phyloP scores from a whole-genome alignment of 768 basidiomycete species.

The Boletellus ananas region DNA sequence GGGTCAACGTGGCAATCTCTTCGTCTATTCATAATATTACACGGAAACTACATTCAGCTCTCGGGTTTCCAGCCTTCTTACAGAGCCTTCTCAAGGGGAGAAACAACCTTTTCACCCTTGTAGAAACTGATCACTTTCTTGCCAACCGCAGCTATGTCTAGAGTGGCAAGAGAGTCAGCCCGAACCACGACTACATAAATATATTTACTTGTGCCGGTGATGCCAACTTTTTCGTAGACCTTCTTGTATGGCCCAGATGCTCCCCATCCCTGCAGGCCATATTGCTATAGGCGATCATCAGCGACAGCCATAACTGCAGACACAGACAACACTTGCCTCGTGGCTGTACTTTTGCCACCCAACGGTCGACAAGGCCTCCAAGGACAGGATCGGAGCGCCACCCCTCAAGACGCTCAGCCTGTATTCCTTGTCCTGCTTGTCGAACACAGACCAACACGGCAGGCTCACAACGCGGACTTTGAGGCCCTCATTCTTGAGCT shows the following conservation, averaged over 20 bases:
- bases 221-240: constrained; percentile 88
- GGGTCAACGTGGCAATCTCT: background rate
- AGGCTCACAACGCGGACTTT: constrained; percentile 82
- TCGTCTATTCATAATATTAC: constrained; percentile 13
- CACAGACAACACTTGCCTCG: constrained; percentile 44
- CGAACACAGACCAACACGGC: constrained; percentile 88
- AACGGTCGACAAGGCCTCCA: constrained; percentile 79
- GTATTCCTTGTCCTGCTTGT: constrained; percentile 78
- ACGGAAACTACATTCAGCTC: constrained; percentile 10
- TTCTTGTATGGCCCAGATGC: constrained; percentile 87
- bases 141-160: constrained; percentile 74
- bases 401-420: constrained; percentile 79
- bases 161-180: constrained; percentile 4
- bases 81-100: constrained; percentile 75
- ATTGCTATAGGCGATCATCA: constrained; percentile 47
- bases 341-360: constrained; percentile 92
- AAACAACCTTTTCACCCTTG: constrained; percentile 67
- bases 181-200: background rate
- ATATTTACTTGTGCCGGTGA: constrained; percentile 68
- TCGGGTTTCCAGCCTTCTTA: constrained; percentile 20
- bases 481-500: constrained; percentile 72
- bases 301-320: background rate
- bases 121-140: constrained; percentile 89
- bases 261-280: constrained; percentile 73
- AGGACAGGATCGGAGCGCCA: constrained; percentile 84